Evolutionary conservation across 2,329 filamentous ascomycete species (phyloP).

Genomic region (Onygenales sp.): DNA sequence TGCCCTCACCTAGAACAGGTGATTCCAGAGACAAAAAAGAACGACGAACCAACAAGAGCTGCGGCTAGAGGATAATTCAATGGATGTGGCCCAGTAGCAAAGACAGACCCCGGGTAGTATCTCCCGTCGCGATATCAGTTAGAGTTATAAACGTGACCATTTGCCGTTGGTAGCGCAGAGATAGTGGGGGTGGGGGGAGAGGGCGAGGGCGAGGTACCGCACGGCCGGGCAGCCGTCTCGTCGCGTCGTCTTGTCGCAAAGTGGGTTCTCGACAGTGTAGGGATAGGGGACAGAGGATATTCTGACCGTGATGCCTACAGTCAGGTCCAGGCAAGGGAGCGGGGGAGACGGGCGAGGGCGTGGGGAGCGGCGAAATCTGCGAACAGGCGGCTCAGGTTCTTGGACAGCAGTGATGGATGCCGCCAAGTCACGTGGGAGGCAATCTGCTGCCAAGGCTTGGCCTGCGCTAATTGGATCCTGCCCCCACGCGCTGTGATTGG

Average conservation of each 20-base stretch:
- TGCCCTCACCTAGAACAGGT: slow-evolving; percentile 22
- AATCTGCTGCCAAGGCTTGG: neutral
- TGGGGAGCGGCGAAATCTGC: too few relatives aligned
- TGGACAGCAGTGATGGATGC: neutral
- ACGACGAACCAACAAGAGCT: neutral
- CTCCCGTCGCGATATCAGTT: neutral
- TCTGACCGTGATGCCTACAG: too few relatives aligned
- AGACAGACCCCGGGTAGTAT: neutral
- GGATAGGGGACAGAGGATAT: too few relatives aligned
- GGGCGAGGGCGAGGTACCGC: neutral
- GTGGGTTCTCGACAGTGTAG: neutral
- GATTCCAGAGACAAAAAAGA: slow-evolving; percentile 5
- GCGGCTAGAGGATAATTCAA: neutral
- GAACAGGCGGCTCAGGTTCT: too few relatives aligned
- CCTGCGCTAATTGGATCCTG: neutral
- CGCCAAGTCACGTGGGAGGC: slow-evolving; percentile 1
- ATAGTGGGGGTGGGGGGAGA: neutral
- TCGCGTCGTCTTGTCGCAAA: neutral
- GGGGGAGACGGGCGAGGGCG: too few relatives aligned
- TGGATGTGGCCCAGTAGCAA: neutral
- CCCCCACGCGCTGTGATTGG: neutral
- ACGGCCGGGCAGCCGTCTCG: neutral
- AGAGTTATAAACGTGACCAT: neutral
- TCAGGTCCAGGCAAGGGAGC: too few relatives aligned
- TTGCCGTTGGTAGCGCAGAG: neutral